Conservation (phyloP, 495 filamentous ascomycete species). For the Jackrogersella multiformis region DNA sequence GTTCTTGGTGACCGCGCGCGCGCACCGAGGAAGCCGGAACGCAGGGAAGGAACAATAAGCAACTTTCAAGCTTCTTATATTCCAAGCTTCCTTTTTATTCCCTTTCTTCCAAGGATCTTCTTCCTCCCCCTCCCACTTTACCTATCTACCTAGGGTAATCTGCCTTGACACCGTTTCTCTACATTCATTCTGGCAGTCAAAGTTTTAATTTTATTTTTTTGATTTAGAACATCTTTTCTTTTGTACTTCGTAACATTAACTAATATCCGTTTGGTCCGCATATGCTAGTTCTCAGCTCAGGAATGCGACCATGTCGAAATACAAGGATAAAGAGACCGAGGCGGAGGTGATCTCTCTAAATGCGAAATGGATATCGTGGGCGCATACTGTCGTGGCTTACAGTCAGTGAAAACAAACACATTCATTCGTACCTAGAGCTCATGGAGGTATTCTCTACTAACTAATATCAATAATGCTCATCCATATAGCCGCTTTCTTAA, state of each 20-base stretch:
- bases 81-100: not conserved
- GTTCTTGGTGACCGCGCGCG: not conserved
- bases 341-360: slow-evolving; percentile 82
- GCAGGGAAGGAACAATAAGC: not conserved
- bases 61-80: not conserved
- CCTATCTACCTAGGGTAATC: not conserved
- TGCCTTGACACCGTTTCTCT: not conserved
- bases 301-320: slow-evolving; percentile 74
- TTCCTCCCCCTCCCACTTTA: not conserved
- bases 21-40: slow-evolving; percentile 33
- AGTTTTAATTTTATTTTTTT: slow-evolving; percentile 15
- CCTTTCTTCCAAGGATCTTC: not conserved
- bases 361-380: slow-evolving; percentile 90
- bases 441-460: not conserved
- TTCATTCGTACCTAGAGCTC: not conserved
- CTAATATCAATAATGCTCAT: slow-evolving; percentile 9
- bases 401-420: slow-evolving; percentile 53
- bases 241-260: not conserved
- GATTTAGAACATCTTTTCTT: not conserved
- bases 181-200: not conserved
- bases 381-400: slow-evolving; percentile 86
- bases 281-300: slow-evolving; percentile 16
- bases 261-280: slow-evolving; percentile 3
- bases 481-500: slow-evolving; percentile 79
- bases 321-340: slow-evolving; percentile 79